Percentiles rank a stretch among this genome's conserved stretches.
Evolutionary conservation across 2,329 filamentous ascomycete species (phyloP).

Genomic region (Aspergillus hortae): DNA sequence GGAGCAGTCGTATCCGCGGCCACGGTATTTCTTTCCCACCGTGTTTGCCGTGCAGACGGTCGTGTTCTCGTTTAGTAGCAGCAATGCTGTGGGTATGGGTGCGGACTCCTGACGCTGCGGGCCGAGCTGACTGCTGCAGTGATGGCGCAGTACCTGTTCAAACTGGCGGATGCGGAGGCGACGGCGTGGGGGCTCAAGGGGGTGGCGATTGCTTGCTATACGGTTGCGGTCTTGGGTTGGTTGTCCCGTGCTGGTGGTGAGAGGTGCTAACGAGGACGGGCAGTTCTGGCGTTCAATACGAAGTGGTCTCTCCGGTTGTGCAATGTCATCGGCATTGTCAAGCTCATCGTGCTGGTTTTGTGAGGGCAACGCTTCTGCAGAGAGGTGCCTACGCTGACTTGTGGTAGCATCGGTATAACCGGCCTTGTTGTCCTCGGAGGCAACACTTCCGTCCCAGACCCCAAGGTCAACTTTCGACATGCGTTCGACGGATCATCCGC

Average conservation of each 20-base stretch:
- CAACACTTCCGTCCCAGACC: constrained; percentile 49
- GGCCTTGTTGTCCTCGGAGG: constrained; percentile 62
- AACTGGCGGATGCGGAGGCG: constrained; percentile 49
- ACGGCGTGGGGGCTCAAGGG: constrained; percentile 65
- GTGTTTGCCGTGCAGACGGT: constrained; percentile 63
- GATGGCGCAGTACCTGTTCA: constrained; percentile 61
- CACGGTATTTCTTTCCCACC: constrained; percentile 61
- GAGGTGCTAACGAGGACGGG: constrained; percentile 3
- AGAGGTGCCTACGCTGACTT: not conserved
- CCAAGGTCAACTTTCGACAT: constrained; percentile 53
- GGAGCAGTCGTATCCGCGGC: constrained; percentile 64
- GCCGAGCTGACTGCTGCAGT: constrained; percentile 37
- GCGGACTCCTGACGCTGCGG: constrained; percentile 19
- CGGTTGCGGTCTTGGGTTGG: constrained; percentile 55
- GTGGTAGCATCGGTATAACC: constrained; percentile 49
- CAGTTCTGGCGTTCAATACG: constrained; percentile 52
- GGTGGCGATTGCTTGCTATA: constrained; percentile 62
- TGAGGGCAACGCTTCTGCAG: constrained; percentile 6
- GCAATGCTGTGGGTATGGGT: constrained; percentile 55
- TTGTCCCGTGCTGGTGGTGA: not conserved
- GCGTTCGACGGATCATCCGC: constrained; percentile 50
- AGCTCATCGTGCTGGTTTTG: constrained; percentile 62
- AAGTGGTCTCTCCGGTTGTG: constrained; percentile 55
- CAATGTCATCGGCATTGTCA: constrained; percentile 57
- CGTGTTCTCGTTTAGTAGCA: constrained; percentile 62